Evolutionary conservation across 2,329 filamentous ascomycete genomes (phyloP).

Genomic region (Coniochaeta hoffmannii): DNA sequence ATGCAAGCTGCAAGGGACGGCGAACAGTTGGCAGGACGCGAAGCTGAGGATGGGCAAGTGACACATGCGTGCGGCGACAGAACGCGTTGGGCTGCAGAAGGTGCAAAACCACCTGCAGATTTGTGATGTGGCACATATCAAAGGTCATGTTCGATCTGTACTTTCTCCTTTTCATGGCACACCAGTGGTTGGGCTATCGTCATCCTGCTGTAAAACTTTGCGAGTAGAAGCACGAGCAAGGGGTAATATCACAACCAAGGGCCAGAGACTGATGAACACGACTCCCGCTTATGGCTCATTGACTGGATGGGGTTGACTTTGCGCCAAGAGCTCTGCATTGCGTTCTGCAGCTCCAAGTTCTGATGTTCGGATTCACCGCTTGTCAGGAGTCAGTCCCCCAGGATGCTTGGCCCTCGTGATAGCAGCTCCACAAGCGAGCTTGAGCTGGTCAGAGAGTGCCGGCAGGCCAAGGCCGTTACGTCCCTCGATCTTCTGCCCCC

Average conservation of each 20-base stretch:
- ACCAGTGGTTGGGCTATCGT: not conserved
- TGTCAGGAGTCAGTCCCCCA: not conserved
- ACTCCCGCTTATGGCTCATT: not conserved
- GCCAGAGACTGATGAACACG: not conserved
- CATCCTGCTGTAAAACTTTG: not conserved
- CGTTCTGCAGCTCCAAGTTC: not conserved
- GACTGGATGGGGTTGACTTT: not conserved
- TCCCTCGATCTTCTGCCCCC: not conserved
- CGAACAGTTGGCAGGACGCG: conserved; percentile 2
- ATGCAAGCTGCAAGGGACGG: conserved; percentile 18
- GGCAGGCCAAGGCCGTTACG: not conserved
- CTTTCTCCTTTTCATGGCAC: not conserved
- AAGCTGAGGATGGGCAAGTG: not conserved
- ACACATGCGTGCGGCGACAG: not conserved
- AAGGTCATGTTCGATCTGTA: not conserved
- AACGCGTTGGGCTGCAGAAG: too few species aligned
- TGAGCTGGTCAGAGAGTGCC: too few species aligned
- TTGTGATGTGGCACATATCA: not conserved
- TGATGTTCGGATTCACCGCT: not conserved
- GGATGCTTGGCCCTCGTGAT: too few species aligned
- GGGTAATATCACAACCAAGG: not conserved
- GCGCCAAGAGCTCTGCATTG: not conserved
- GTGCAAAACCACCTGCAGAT: too few species aligned
- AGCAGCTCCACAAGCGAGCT: too few species aligned
- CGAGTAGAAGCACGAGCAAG: not conserved